Conservation (phyloP, 495 filamentous ascomycete species). For the Aspergillus hancockii region DNA sequence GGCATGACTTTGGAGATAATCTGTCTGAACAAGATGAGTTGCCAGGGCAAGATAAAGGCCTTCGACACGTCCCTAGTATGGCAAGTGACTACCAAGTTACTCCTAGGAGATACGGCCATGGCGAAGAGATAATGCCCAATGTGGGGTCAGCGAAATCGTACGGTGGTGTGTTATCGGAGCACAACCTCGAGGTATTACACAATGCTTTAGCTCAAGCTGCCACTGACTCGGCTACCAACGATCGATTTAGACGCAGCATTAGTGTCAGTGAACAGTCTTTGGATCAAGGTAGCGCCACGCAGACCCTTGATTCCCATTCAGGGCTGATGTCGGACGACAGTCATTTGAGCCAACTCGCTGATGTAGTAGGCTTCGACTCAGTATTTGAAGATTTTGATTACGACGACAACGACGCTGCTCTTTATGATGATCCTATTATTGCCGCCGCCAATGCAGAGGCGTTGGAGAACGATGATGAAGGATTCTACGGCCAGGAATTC, state of each 20-base stretch:
- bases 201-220: slow-evolving; percentile 79
- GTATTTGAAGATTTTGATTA: slow-evolving; percentile 56
- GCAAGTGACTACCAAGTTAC: slow-evolving; percentile 37
- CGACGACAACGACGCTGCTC: slow-evolving; percentile 60
- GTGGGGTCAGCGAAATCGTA: slow-evolving; percentile 33
- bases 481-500: slow-evolving; percentile 95
- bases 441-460: slow-evolving; percentile 94
- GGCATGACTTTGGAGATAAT: slow-evolving; percentile 14
- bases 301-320: slow-evolving; percentile 50
- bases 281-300: slow-evolving; percentile 38
- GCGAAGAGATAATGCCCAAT: slow-evolving; percentile 31
- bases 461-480: slow-evolving; percentile 86
- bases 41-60: slow-evolving; percentile 10
- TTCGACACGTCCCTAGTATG: slow-evolving; percentile 45
- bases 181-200: slow-evolving; percentile 71
- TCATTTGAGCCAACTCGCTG: slow-evolving; percentile 43
- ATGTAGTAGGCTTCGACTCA: slow-evolving; percentile 40
- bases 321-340: slow-evolving; percentile 48
- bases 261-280: slow-evolving; percentile 46
- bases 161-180: slow-evolving; percentile 51
- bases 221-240: slow-evolving; percentile 68
- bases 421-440: slow-evolving; percentile 85
- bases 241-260: slow-evolving; percentile 60
- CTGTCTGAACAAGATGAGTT: slow-evolving; percentile 18
- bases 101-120: slow-evolving; percentile 29